Base-by-base conservation (phyloP, 2,329 filamentous ascomycete genomes). In the Waltergamsia citrina region DNA sequence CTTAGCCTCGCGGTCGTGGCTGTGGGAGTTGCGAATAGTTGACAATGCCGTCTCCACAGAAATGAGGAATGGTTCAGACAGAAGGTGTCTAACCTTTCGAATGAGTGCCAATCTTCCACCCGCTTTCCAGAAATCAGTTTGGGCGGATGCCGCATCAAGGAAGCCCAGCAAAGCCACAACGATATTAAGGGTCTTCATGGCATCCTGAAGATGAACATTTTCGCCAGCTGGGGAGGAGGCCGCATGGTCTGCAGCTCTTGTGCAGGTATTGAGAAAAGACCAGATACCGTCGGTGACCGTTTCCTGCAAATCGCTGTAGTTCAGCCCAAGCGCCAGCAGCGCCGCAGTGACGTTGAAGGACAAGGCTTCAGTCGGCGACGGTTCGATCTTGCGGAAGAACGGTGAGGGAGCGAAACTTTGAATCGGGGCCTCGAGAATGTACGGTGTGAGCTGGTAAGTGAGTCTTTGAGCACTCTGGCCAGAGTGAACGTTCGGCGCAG, bases 121-220 rank as follows among this genome's bases (percentile, higher is more conserved):
- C 2, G 81, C 66, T 38, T 65, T 77, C 86, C 88, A 98, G 47
- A 95, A 90, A 41, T 80, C 74, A 8, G 81, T 75, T 51, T 88
- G 77, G 6, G 78, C 75, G 4, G 87, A 78, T 4, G 82, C 80
- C 16, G 87, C 88, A 50, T 90, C 78, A 34, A 98, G 61, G 51
- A 98, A 95, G 0, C 92, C 93, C 17, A 94, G 61, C n/a, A 98
- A 64, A 0, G 90, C 90, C 31, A 94, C 74, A 6, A 83, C 76
- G 43, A 94, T 74, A 14, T 82, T 85, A 34, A 86, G 76, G 34
- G 83, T 75, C 19, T 76, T 67, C 36, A 81, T 65, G 33, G 79
- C 76, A 47, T 84, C 77, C 35, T 81, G 78, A 10, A 80, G 57
- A 35, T 75, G 72, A 26, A 73, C 69, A 40, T 67, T 66, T 32